Evolutionary conservation across 1,139 yeast species (phyloP).

Genomic region (Sugiyamaella castrensis): DNA sequence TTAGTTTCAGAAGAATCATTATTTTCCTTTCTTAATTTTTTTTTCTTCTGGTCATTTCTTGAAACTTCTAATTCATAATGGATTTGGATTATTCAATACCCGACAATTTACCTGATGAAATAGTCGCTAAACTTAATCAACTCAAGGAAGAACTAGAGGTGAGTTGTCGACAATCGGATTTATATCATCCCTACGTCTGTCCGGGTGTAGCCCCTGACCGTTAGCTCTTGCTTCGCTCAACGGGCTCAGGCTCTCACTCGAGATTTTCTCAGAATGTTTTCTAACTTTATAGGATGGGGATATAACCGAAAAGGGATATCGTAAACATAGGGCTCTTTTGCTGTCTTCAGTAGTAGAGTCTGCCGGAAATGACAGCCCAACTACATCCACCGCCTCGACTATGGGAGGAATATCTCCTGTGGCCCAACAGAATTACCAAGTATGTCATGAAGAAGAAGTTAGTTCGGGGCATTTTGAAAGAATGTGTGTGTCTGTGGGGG

Average conservation of each 20-base stretch:
- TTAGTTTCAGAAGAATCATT: no score
- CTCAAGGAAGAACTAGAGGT: slow-evolving; percentile 47
- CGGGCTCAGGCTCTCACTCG: background rate
- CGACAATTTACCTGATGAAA: slow-evolving; percentile 38
- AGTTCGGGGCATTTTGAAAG: no score
- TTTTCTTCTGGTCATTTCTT: no score
- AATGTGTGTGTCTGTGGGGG: no score
- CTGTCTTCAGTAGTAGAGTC: slow-evolving; percentile 31
- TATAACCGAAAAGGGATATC: slow-evolving; percentile 65
- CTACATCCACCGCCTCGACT: slow-evolving; percentile 17
- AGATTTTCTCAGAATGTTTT: background rate
- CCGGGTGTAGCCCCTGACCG: no score
- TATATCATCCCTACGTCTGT: no score
- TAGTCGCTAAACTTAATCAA: slow-evolving; percentile 41
- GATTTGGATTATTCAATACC: slow-evolving; percentile 46
- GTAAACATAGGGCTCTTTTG: slow-evolving; percentile 52
- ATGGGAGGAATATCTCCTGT: slow-evolving; percentile 9
- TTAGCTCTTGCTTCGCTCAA: no score
- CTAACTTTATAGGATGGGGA: slow-evolving; percentile 50
- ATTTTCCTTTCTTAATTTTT: no score
- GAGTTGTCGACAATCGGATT: background rate
- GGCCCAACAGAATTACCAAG: slow-evolving; percentile 3
- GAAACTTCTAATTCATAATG: background rate
- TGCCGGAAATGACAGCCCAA: slow-evolving; percentile 16
- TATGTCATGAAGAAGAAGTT: background rate